Conservation (phyloP, 2,329 filamentous ascomycete genomes). For the Arachnomyces sp. region DNA sequence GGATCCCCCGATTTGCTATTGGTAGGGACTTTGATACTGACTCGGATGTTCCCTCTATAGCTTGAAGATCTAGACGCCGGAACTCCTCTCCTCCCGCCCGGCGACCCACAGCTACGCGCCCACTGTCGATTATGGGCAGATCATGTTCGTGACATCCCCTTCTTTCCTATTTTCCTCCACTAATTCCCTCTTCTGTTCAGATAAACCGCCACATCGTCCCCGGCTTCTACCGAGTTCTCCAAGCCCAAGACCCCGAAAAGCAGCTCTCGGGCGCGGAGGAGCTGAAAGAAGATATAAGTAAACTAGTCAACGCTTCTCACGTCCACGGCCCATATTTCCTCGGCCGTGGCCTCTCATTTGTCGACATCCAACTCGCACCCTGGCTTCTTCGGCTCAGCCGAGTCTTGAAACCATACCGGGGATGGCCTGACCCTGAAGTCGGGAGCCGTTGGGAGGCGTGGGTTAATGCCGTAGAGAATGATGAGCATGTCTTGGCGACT, state of each 20-base stretch:
- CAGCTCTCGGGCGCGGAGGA: constrained; percentile 53
- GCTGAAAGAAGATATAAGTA: constrained; percentile 58
- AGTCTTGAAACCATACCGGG: constrained; percentile 56
- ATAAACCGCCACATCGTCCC: constrained; percentile 71
- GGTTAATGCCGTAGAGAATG: constrained; percentile 60
- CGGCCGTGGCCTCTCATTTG: constrained; percentile 50
- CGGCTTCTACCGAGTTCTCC: constrained; percentile 64
- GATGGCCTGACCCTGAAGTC: constrained; percentile 56
- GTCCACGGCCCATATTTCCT: constrained; percentile 61
- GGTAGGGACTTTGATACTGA: not conserved
- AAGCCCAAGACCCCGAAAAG: constrained; percentile 52
- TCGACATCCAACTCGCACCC: constrained; percentile 67
- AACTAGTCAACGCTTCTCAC: constrained; percentile 50
- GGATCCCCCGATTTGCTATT: constrained; percentile 18
- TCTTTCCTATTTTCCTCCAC: not conserved
- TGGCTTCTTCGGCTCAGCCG: constrained; percentile 63
- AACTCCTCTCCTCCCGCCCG: constrained; percentile 54
- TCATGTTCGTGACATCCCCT: constrained; percentile 49
- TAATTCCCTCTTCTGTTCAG: constrained; percentile 31
- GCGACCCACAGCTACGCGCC: constrained; percentile 58
- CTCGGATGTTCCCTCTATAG: constrained; percentile 29
- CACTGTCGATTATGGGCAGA: constrained; percentile 72
- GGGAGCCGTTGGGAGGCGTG: constrained; percentile 60
- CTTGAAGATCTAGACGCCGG: constrained; percentile 64
- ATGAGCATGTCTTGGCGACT: constrained; percentile 57